Evolutionary conservation across 1,284 basidiomycete genomes (phyloP).

Genomic region (Fomitopsis pinicola): DNA sequence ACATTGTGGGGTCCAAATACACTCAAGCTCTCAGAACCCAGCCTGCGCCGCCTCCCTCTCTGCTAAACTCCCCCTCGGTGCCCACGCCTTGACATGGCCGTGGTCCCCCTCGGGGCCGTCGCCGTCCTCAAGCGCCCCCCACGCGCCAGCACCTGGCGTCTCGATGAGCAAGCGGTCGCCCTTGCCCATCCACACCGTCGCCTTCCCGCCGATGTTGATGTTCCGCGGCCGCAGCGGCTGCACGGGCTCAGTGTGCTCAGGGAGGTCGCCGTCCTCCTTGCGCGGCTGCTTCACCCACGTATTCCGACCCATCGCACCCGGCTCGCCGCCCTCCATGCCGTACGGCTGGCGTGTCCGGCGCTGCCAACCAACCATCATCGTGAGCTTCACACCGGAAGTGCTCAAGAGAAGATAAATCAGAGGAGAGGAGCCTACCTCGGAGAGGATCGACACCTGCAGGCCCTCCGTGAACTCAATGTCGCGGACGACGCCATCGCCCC

Average conservation of each 20-base stretch:
- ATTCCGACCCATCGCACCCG: constrained; percentile 77
- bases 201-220: constrained; percentile 92
- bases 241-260: constrained; percentile 23
- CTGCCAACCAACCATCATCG: constrained; percentile 31
- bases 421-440: constrained; percentile 51
- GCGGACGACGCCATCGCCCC: constrained; percentile 86
- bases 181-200: constrained; percentile 82
- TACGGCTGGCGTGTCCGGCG: constrained; percentile 88
- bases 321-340: constrained; percentile 83
- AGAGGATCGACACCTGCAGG: constrained; percentile 85
- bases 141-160: constrained; percentile 93
- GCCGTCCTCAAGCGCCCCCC: constrained; percentile 48
- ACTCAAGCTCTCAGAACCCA: constrained; percentile 37
- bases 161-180: constrained; percentile 80
- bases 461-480: constrained; percentile 87
- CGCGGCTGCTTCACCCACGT: constrained; percentile 84
- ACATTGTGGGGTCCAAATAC: too few species aligned
- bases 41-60: constrained; percentile 70
- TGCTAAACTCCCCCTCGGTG: constrained; percentile 69
- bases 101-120: constrained; percentile 22
- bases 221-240: constrained; percentile 42
- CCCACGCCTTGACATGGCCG: constrained; percentile 51
- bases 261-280: constrained; percentile 63
- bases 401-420: background rate
- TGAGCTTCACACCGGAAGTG: background rate